Percentiles rank a stretch among this genome's conserved stretches.
These are phyloP conservation scores for Clonostachys solani DNA, from an alignment of 2,329 filamentous ascomycete genomes.

Conservation along the genomic window DNA sequence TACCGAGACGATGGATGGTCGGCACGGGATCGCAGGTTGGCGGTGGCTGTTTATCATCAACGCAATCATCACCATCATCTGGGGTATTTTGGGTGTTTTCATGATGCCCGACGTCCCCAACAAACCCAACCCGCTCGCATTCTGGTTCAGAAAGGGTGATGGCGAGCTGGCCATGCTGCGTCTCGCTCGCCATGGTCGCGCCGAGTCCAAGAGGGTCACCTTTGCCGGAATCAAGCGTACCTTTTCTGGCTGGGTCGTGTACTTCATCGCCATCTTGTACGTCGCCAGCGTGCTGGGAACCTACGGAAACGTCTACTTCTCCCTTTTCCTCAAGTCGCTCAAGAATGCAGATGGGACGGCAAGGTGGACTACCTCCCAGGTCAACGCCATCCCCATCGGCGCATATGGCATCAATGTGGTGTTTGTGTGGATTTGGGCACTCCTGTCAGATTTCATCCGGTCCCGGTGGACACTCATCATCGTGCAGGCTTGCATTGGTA, in stretches of 20 bases:
- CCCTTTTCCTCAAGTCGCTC: slow-evolving; percentile 9
- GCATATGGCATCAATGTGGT: slow-evolving; percentile 18
- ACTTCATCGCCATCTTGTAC: no score
- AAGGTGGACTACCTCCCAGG: slow-evolving; percentile 26
- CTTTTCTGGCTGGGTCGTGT: slow-evolving; percentile 22
- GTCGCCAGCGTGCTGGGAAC: no score
- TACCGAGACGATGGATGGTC: slow-evolving; percentile 30
- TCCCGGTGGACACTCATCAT: no score
- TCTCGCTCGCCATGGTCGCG: slow-evolving; percentile 55
- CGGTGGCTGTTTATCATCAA: slow-evolving; percentile 1
- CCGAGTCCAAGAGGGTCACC: slow-evolving; percentile 26
- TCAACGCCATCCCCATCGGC: slow-evolving; percentile 39
- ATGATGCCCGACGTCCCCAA: slow-evolving; percentile 35
- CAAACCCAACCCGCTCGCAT: slow-evolving; percentile 34
- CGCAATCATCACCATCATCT: slow-evolving; percentile 28
- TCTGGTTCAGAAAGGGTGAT: slow-evolving; percentile 48
- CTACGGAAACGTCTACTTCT: no score
- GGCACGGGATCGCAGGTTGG: slow-evolving; percentile 41
- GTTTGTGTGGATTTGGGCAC: no score
- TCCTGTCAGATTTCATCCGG: no score
- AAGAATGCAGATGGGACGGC: slow-evolving; percentile 7
- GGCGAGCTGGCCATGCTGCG: slow-evolving; percentile 59
- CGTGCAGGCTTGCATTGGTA: no score
- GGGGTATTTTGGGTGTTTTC: slow-evolving; percentile 26
- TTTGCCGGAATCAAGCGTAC: slow-evolving; percentile 28